Evolutionary conservation across 805 yeast species (phyloP).

Genomic region (Kregervanrija pseudodelftensis): DNA sequence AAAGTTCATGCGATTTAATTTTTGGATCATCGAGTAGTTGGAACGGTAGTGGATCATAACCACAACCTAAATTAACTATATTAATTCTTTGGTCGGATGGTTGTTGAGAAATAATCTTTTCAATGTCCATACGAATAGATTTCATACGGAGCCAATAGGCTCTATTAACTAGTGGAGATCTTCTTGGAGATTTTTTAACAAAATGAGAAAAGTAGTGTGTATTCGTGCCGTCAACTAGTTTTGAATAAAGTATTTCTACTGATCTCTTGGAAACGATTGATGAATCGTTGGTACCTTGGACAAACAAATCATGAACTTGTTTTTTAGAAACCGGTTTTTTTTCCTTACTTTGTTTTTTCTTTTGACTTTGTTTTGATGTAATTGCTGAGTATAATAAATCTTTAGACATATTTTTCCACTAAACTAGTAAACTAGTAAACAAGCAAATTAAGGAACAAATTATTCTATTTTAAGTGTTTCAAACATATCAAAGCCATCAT

Average conservation of each 20-base stretch:
- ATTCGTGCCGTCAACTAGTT: constrained; percentile 14
- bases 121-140: constrained; percentile 49
- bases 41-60: constrained; percentile 60
- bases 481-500: too few species aligned
- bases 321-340: constrained; percentile 29
- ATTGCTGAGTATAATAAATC: constrained; percentile 1
- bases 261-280: constrained; percentile 80
- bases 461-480: neutral
- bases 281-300: constrained; percentile 81
- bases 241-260: constrained; percentile 56
- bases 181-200: constrained; percentile 56
- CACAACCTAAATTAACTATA: constrained; percentile 72
- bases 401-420: too few species aligned
- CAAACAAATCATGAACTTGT: constrained; percentile 52
- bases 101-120: constrained; percentile 34
- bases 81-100: constrained; percentile 13
- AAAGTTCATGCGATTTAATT: constrained; percentile 17
- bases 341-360: constrained; percentile 12
- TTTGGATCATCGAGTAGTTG: constrained; percentile 32
- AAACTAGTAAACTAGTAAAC: too few species aligned
- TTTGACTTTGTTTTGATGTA: constrained; percentile 3
- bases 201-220: constrained; percentile 52
- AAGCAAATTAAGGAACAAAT: neutral
- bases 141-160: constrained; percentile 81
- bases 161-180: constrained; percentile 76